Evolutionary conservation across 1,284 basidiomycete species (phyloP), one percentile per base, ranked within the genome.

Genomic region (Sporisorium reilianum): DNA sequence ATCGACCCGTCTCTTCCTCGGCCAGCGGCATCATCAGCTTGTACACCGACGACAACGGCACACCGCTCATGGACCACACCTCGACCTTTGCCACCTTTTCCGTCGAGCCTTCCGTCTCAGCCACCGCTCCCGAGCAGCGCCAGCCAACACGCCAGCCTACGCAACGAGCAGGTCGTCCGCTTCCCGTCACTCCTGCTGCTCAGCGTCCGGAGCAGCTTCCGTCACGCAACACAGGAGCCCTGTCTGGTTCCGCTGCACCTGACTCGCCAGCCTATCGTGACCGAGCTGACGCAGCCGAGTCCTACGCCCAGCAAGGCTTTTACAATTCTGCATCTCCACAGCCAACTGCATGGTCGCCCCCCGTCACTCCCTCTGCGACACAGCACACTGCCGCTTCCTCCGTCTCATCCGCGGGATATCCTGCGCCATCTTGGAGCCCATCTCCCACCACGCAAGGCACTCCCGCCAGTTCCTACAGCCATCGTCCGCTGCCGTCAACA

Each of bases 1-100:
- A 53, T 34, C 64, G 73, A 25, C 73, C 73, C 16, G 64, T 68
- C 14, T 75, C 73, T 0, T 68, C 67, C 10, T 72, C 76, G 0
- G 76, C 76, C 11, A 75, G 67, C 30, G 76, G 71, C 28, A 78
- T 78, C 59, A 78, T 78, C 58, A 78, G 71, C 63, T 40, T 78
- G 45, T 78, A 78, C 41, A 66, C 67, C 3, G 66, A 74, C 14
- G 75, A 70, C 23, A 22, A 28, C 25, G 49, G 57, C 20, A 61
- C 64, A 3, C 64, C 56, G 22, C 50, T 38, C 20, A 23, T 60
- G 32, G 62, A 64, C 20, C 61, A 60, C 11, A 54, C 7, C 26
- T 42, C 61, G 5, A 52, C 12, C n/a, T 70, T 70, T 20, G 45
- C 52, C 0, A 11, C 32, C 26, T 30, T 48, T 9, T 48, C 58